Percentiles rank a stretch among this genome's conserved stretches.
Evolutionary conservation across 129 eudicot genomes (phyloP).

Genomic region (Helichrysum umbraculigerum): DNA sequence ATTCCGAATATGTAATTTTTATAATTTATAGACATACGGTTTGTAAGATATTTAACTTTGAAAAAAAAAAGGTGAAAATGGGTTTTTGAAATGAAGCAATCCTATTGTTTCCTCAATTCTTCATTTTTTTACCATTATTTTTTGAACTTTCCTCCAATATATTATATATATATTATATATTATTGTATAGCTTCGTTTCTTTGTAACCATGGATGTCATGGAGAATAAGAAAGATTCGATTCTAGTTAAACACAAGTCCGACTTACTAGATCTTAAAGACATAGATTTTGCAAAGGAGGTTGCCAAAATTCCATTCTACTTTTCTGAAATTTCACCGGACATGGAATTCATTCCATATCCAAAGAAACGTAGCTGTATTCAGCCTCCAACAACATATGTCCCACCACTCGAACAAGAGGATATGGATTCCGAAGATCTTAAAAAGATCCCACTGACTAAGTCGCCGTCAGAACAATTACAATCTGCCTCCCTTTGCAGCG

Average conservation of each 20-base stretch:
- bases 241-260: not conserved
- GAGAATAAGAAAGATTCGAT: not conserved
- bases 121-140: too few species aligned
- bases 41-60: too few species aligned
- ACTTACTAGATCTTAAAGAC: slow-evolving; percentile 5
- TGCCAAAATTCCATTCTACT: slow-evolving; percentile 22
- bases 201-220: slow-evolving; percentile 16
- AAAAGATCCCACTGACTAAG: slow-evolving; percentile 6
- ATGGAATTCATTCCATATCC: slow-evolving; percentile 24
- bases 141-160: too few species aligned
- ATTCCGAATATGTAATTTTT: too few species aligned
- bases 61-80: too few species aligned
- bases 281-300: slow-evolving; percentile 26
- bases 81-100: too few species aligned
- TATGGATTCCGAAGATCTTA: not conserved
- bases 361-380: slow-evolving; percentile 19
- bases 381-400: not conserved
- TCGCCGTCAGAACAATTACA: not conserved
- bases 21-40: too few species aligned
- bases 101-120: too few species aligned
- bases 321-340: slow-evolving; percentile 22
- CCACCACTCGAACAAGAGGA: not conserved
- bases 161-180: too few species aligned
- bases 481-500: not conserved
- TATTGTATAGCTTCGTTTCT: not conserved